Evolutionary conservation across 257 asterid species (phyloP), one percentile per base, ranked within the genome.

Genomic region (Orobanche coerulescens): DNA sequence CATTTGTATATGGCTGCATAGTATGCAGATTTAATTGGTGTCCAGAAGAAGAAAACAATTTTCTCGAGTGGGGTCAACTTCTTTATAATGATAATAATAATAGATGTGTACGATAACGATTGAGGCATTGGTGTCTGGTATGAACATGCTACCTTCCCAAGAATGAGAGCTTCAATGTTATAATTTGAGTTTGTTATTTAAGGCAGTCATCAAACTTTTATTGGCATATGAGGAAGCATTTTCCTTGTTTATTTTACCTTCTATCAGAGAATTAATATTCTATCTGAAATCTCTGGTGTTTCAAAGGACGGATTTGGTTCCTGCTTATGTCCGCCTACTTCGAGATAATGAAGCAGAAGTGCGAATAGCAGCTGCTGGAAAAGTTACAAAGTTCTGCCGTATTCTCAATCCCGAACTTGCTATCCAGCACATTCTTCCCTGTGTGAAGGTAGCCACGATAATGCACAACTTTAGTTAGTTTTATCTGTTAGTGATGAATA

Each of bases 311-410:
- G 94, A 87, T 65, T 68, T 84, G 79, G 91, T 87, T 74, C 94
- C 95, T 84, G 95, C 95, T 47, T 87, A 87, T 72, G 95, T 87
- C 52, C 90, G 94, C 65, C 79, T 87, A 64, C 95, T 87, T 66
- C 90, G 94, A 66, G 95, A 87, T 61, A 87, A 87, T 72, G 95
- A 87, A 77, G 95, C 95, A 48, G 94, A 87, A 73, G 95, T 84
- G 55, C 85, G 95, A 34, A 87, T 87, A 73, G 95, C 95, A 61
- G 94, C 94, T 76, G 90, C 94, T 60, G 95, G 95, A 19, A 87
- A 84, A 84, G 95, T 87, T 61, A 87, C 95, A 68, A 87, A 87
- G 69, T 87, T 87, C 66, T 84, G 94, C 39, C 76, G 94, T 55
- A 87, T 87, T 75, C 85, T 87, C 61, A 82, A 68, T 76, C 94